Base-by-base conservation (phyloP, 2,329 filamentous ascomycete genomes). In the Aspergillus uvarum region DNA sequence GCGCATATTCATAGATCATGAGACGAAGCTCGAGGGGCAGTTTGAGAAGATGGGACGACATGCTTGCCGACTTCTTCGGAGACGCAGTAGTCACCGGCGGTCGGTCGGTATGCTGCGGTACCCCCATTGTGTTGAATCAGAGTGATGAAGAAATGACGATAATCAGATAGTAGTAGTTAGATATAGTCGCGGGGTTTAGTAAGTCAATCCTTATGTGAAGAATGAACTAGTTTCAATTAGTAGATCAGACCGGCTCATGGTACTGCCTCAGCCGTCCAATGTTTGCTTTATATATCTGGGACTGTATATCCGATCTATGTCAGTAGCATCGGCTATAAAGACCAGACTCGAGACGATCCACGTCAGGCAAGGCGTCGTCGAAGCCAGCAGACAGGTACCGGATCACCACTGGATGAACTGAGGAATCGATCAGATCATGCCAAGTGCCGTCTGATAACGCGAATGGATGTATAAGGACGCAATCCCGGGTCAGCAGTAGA, bases 1-100 rank as follows among this genome's bases (percentile, higher is more conserved):
- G 58, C 8, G 70, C 67, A 59, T 72, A 73, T 59, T 72, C 67
- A 58, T 75, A 75, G 60, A 75, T 74, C 52, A 71, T 72, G 26
- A 74, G 66, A 10, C 72, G 72, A 19, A 75, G 66, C 54, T 74
- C 72, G 4, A 68, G 51, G 2, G 72, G 73, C 5, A 75, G 61
- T 14, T 58, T 65, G 11, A 74, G 66, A 26, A 75, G 64, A 6
- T 57, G 55, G 1, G 68, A 65, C 19, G 49, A 44, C n/a, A 48
- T 51, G 38, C 42, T 47, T 29, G 56, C 5, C 11, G 21, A 26
- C 44, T 26, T 50, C 22, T 42, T 47, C 38, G 14, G 52, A 24
- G 42, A 26, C 29, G 52, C 22, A 29, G 26, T 19, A 10, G 19
- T 32, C 22, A 29, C 26, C 26, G 26, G 26, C 26, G 38, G 11